Base-by-base conservation (phyloP, 345 rosid species). In the Melaleuca alternifolia region DNA sequence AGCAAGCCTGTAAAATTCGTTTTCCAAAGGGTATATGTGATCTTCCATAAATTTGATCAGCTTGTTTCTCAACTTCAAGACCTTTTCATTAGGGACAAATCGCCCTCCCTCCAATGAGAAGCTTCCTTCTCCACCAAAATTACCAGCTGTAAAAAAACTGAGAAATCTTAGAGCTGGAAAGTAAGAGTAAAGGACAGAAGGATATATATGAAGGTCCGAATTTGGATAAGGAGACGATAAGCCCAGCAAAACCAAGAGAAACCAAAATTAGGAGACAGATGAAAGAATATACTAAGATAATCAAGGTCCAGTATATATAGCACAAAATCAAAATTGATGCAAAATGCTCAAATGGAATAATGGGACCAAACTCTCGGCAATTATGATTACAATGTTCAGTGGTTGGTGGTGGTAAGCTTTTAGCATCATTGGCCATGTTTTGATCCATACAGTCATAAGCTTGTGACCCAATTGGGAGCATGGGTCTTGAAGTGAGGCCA, bases 1-100 rank as follows among this genome's bases (percentile, higher is more conserved):
- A 86, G 98, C 97, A 87, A 93, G 98, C 91, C 93, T 93, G 85
- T 88, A 87, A 86, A 97, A 97, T 86, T 96, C 98, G 6, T 51
- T 88, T 91, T 97, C 99, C 96, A 93, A 87, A 9, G 98, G 98
- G 87, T 96, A 96, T 86, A 97, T 89, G 86, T 91, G 95, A 89
- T 93, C 94, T 92, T 97, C 99, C 99, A 97, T 93, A 88, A 97
- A 97, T 91, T 91, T 94, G 85, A 93, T 90, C 91, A 96, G 90
- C 86, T 88, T 96, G 54, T 91, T 88, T 88, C 97, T 94, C 93
- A 97, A 84, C 76, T 89, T 92, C 87, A 90, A 86, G 76, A 96
- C 95, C 91, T 90, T 95, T 91, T 89, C 86, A 87, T 90, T 92
- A 59, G 98, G 98, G 86, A 95, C 88, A 86, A 94, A 94, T 88